Evolutionary conservation across 345 rosid genomes (phyloP).

Genomic region (Dipteronia dyeriana): DNA sequence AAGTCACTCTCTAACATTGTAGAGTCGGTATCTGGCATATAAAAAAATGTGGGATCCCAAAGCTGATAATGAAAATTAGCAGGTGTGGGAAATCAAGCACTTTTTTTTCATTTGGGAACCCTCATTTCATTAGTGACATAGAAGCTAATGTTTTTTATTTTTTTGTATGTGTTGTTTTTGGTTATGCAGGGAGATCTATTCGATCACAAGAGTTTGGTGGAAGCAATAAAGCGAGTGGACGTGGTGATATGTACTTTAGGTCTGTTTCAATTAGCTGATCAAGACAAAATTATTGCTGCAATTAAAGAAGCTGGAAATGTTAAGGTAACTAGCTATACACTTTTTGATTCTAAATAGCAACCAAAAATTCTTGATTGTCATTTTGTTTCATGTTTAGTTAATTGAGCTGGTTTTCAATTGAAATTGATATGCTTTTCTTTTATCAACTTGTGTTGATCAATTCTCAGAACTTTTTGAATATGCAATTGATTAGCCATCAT

Average conservation of each 20-base stretch:
- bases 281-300: slow-evolving; percentile 55
- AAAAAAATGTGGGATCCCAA: too few relatives aligned
- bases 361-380: background rate
- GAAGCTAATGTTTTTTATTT: too few relatives aligned
- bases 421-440: too few relatives aligned
- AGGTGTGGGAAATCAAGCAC: too few relatives aligned
- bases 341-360: background rate
- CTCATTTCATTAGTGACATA: too few relatives aligned
- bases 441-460: too few relatives aligned
- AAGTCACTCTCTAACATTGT: too few relatives aligned
- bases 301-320: slow-evolving; percentile 68
- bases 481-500: too few relatives aligned
- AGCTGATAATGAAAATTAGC: too few relatives aligned
- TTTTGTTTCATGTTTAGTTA: background rate
- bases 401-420: background rate
- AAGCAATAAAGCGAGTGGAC: slow-evolving; percentile 57
- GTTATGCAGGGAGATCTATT: slow-evolving; percentile 48
- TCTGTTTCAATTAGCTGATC: slow-evolving; percentile 35
- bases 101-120: too few relatives aligned
- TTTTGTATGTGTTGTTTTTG: background rate
- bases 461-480: too few relatives aligned
- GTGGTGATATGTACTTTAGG: slow-evolving; percentile 55
- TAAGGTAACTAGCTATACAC: slow-evolving; percentile 38
- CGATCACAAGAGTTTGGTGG: slow-evolving; percentile 52
- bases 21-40: too few relatives aligned